phyloP scores from a whole-genome alignment of 129 eudicot species.

The Ambrosia artemisiifolia region DNA sequence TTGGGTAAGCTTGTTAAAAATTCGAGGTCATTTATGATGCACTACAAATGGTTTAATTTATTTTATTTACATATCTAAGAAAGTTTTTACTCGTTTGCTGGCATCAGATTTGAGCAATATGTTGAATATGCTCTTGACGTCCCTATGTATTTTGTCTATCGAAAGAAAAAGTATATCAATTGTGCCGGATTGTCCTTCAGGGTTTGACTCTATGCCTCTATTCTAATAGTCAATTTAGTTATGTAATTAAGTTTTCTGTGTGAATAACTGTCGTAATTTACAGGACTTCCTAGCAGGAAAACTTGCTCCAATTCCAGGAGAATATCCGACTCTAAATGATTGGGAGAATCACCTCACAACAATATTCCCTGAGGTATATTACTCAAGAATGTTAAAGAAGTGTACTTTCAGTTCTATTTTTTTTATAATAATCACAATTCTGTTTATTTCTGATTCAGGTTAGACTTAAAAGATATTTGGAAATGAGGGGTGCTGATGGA shows the following conservation, averaged over 20 bases:
- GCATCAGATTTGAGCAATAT: slow-evolving; percentile 87
- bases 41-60: not conserved
- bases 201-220: slow-evolving; percentile 42
- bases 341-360: slow-evolving; percentile 99
- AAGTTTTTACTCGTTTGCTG: slow-evolving; percentile 10
- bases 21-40: not conserved
- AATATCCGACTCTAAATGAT: slow-evolving; percentile 76
- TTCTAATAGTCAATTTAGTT: not conserved
- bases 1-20: slow-evolving; percentile 52
- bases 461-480: slow-evolving; percentile 90
- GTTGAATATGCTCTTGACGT: slow-evolving; percentile 99
- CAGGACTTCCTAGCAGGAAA: slow-evolving; percentile 92
- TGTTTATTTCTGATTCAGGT: slow-evolving; percentile 48
- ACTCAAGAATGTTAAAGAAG: not conserved
- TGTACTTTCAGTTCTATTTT: not conserved
- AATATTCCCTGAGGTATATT: slow-evolving; percentile 81
- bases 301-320: slow-evolving; percentile 87
- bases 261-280: slow-evolving; percentile 2
- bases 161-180: slow-evolving; percentile 75
- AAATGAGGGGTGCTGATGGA: slow-evolving; percentile 99
- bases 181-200: slow-evolving; percentile 93
- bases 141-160: slow-evolving; percentile 93
- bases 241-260: not conserved
- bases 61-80: not conserved
- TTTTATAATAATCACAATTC: not conserved